Conservation (phyloP, 768 basidiomycete species). For the Lentinula raphanica region DNA sequence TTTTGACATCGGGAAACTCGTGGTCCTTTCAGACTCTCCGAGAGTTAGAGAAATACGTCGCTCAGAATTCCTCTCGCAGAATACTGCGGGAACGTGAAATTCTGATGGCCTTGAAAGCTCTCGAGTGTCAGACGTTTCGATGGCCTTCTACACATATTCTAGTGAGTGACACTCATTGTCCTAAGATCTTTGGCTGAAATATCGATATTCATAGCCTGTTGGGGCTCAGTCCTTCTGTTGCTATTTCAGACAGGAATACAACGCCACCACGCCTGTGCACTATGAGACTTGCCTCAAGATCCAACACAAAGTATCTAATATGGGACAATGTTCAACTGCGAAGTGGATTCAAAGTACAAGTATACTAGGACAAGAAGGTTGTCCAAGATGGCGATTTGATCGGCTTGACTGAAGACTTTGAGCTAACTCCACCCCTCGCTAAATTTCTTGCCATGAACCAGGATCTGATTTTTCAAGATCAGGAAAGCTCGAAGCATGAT, state of each 20-base stretch:
- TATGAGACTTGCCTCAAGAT: constrained; percentile 48
- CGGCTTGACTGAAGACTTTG: constrained; percentile 62
- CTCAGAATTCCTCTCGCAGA: constrained; percentile 51
- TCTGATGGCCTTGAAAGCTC: constrained; percentile 55
- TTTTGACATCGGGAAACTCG: constrained; percentile 56
- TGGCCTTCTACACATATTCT: constrained; percentile 62
- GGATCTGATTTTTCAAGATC: constrained; percentile 40
- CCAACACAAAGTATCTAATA: constrained; percentile 41
- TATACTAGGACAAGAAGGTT: constrained; percentile 53
- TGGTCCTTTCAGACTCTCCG: constrained; percentile 41
- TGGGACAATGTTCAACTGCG: constrained; percentile 55
- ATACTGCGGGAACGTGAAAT: constrained; percentile 50
- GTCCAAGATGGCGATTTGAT: constrained; percentile 44
- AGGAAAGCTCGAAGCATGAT: constrained; percentile 42
- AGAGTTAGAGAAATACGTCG: constrained; percentile 54
- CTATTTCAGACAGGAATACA: constrained; percentile 42
- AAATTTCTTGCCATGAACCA: constrained; percentile 58
- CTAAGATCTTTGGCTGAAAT: not conserved
- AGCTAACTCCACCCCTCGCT: constrained; percentile 57
- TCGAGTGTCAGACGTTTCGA: constrained; percentile 55
- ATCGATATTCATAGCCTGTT: constrained; percentile 30
- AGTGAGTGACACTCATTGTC: constrained; percentile 29
- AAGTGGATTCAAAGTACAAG: constrained; percentile 61
- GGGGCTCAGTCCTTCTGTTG: constrained; percentile 41
- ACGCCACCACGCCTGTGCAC: constrained; percentile 38